Evolutionary conservation across 2,329 filamentous ascomycete species (phyloP), one percentile per base, ranked within the genome.

Genomic region (Arthroderma sp.): DNA sequence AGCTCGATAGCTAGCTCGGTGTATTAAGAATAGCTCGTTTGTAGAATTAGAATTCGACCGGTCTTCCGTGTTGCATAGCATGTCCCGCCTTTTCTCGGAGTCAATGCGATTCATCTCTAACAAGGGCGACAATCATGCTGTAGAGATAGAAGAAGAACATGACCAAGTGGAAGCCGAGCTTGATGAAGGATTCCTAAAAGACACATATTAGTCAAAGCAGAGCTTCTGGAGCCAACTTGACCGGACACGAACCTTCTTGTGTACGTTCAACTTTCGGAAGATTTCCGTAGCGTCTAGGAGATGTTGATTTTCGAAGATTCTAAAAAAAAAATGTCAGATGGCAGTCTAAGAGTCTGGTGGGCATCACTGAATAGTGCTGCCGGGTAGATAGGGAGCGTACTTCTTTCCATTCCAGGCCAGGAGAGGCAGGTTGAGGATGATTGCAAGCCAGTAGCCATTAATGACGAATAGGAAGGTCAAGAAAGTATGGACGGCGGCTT

Each of bases 81-180:
- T 62, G 50, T 45, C 58, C 62, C 55, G 61, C 55, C 54, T 59
- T 56, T 42, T 54, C 53, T 48, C 58, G 57, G 52, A 66, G 56
- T 81, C 82, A 94, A 68, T 87, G 78, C 49, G 83, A 78, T 71
- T 98, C 91, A 67, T 96, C 91, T 61, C 83, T 82, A 73, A 98
- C 98, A 51, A 98, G 77, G 54, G 91, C 89, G 53, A 95, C 89
- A 57, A 91, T 91, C 85, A 91, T 93, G 81, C 85, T 93, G 78
- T 94, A 94, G 46, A 98, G 83, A 72, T 98, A 98, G 78, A 96
- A 98, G 80, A 98, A 98, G 78, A 98, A 98, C 87, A 98, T 95
- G 70, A 98, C 68, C 49, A 98, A 74, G 68, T 98, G 91, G 76
- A 98, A 98, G 46, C 89, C 91, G 37, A 98, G 85, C 73, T 98